These are phyloP conservation scores for Nigrograna mackinnonii DNA, from an alignment of 2,329 filamentous ascomycete genomes.

Conservation along the genomic window DNA sequence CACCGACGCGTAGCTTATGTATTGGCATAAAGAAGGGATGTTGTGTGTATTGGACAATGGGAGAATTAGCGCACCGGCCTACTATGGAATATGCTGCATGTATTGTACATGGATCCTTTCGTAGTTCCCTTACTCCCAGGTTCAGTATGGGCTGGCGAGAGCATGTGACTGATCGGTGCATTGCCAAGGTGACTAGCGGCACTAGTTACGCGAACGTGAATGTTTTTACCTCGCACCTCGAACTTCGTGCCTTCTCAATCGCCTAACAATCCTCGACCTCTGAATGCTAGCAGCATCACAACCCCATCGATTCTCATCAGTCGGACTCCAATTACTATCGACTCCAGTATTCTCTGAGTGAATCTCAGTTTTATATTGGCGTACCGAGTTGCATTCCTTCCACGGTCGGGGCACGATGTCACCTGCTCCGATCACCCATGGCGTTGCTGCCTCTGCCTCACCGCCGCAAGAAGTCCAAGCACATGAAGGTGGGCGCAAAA, in stretches of 20 bases:
- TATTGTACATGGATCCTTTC: no score
- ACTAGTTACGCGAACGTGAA: slow-evolving; percentile 44
- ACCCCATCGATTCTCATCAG: slow-evolving; percentile 30
- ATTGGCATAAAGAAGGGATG: no score
- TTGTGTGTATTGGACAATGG: no score
- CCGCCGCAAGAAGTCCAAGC: slow-evolving; percentile 17
- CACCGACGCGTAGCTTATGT: no score
- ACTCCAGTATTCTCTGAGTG: not conserved
- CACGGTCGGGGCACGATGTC: slow-evolving; percentile 33
- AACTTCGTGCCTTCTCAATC: slow-evolving; percentile 22
- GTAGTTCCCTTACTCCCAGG: no score
- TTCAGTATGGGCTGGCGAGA: slow-evolving; percentile 14
- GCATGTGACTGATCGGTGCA: slow-evolving; percentile 32
- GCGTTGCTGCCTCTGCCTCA: slow-evolving; percentile 22
- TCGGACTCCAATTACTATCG: slow-evolving; percentile 5
- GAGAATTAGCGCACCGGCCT: no score
- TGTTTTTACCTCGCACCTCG: slow-evolving; percentile 40
- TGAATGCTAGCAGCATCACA: slow-evolving; percentile 16
- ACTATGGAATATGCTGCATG: no score
- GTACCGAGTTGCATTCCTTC: slow-evolving; percentile 28
- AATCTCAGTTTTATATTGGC: slow-evolving; percentile 13
- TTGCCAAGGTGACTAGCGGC: slow-evolving; percentile 28
- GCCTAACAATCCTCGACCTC: slow-evolving; percentile 20
- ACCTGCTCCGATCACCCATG: slow-evolving; percentile 33
- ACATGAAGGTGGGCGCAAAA: no score